phyloP scores from a whole-genome alignment of 805 yeast species.

The Peterozyma toletana region DNA sequence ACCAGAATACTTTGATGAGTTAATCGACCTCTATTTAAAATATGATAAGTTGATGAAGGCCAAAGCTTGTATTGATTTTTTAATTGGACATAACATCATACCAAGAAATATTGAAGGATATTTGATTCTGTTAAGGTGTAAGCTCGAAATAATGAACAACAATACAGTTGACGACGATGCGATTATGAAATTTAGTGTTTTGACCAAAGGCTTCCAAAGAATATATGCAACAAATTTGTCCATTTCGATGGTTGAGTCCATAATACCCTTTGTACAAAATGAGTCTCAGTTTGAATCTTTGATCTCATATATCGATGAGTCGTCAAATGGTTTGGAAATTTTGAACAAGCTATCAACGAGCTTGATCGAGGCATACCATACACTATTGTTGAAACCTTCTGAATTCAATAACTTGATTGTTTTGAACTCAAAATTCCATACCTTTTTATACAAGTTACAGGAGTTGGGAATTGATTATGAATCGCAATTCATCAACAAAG shows the following conservation, averaged over 20 bases:
- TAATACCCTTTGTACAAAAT: neutral
- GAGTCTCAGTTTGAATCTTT: neutral
- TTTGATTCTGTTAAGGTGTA: no score
- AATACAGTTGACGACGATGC: neutral
- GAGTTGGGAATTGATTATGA: no score
- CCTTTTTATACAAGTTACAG: no score
- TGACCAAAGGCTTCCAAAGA: neutral
- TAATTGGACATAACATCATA: neutral
- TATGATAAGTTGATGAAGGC: slow-evolving; percentile 3
- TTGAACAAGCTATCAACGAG: no score
- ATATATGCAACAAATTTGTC: neutral
- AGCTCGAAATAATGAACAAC: no score
- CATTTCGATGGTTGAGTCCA: neutral
- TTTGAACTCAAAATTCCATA: no score
- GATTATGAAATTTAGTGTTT: neutral
- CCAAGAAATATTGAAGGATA: neutral
- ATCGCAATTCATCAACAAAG: no score
- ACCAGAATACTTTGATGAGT: neutral
- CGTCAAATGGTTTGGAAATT: no score
- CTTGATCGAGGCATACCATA: no score
- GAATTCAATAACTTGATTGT: no score
- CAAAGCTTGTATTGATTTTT: neutral
- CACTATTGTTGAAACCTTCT: no score
- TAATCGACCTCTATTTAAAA: slow-evolving; percentile 1
- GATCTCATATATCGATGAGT: neutral